Conservation (phyloP, 2,329 filamentous ascomycete genomes). For the Aquanectria penicillioides region DNA sequence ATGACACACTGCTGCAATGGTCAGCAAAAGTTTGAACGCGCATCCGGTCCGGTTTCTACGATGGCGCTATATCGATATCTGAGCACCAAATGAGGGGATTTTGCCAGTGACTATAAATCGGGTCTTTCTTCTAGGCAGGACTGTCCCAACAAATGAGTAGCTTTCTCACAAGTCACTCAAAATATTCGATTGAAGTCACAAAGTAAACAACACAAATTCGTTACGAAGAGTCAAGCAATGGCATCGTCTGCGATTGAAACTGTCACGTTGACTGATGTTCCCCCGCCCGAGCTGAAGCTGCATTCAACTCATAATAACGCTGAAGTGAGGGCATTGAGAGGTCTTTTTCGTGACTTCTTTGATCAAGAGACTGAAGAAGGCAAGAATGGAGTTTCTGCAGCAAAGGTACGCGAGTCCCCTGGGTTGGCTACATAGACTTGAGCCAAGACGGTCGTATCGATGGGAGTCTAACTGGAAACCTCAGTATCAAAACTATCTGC, state of each 20-base stretch:
- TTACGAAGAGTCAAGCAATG: not conserved
- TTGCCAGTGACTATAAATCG: no score
- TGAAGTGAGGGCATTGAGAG: not conserved
- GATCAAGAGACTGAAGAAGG: not conserved
- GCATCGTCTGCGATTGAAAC: not conserved
- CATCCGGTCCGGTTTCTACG: no score
- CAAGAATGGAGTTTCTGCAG: not conserved
- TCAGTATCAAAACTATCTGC: constrained; percentile 7
- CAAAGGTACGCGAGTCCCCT: not conserved
- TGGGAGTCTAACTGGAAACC: not conserved
- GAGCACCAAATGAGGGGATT: no score
- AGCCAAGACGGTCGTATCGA: no score
- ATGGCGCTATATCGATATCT: no score
- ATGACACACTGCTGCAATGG: no score
- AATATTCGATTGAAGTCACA: no score
- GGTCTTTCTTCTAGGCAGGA: no score
- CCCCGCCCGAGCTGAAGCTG: not conserved
- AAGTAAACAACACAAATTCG: not conserved
- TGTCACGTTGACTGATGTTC: not conserved
- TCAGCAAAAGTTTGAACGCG: no score
- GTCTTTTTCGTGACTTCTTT: not conserved
- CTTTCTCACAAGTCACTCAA: not conserved
- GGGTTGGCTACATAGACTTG: no score
- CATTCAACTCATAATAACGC: not conserved
- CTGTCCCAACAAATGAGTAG: no score